Conservation (phyloP, 805 yeast genomes). For the Teunomyces tritomae region DNA sequence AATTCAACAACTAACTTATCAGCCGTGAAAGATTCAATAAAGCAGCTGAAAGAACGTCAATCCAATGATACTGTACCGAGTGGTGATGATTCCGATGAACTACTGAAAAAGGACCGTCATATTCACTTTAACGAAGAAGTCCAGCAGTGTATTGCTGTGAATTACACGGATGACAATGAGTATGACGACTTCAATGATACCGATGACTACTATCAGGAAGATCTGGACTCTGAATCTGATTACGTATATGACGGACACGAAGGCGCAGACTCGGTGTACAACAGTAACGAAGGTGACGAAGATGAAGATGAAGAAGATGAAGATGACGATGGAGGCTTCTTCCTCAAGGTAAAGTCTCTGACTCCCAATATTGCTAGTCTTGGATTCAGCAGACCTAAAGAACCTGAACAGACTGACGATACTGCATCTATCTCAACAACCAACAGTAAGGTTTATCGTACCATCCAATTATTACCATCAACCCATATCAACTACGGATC, state of each 20-base stretch:
- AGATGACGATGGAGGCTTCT: conserved; percentile 70
- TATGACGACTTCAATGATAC: conserved; percentile 22
- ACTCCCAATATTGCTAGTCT: conserved; percentile 25
- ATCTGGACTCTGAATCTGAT: conserved; percentile 2
- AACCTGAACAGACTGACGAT: conserved; percentile 18
- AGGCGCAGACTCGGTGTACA: neutral
- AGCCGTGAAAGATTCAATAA: neutral
- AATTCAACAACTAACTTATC: conserved; percentile 2
- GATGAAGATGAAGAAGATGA: conserved; percentile 46
- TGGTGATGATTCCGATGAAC: neutral
- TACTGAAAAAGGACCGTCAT: conserved; percentile 48
- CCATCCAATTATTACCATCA: conserved; percentile 80
- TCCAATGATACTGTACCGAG: neutral
- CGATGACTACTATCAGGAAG: conserved; percentile 1
- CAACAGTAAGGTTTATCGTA: conserved; percentile 37
- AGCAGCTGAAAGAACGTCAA: neutral
- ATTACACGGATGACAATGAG: conserved; percentile 27
- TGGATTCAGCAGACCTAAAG: conserved; percentile 8
- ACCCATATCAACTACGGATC: conserved; percentile 80
- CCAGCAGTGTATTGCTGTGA: conserved; percentile 86
- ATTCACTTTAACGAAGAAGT: conserved; percentile 94
- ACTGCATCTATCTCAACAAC: conserved; percentile 30
- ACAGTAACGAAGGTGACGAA: conserved; percentile 20
- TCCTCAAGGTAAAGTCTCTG: conserved; percentile 52
- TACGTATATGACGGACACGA: conserved; percentile 12